Percentiles rank a stretch among this genome's conserved stretches.
These are phyloP conservation scores for Meyerozyma elateridarum DNA, from an alignment of 1,139 yeast species.

Conservation along the genomic window DNA sequence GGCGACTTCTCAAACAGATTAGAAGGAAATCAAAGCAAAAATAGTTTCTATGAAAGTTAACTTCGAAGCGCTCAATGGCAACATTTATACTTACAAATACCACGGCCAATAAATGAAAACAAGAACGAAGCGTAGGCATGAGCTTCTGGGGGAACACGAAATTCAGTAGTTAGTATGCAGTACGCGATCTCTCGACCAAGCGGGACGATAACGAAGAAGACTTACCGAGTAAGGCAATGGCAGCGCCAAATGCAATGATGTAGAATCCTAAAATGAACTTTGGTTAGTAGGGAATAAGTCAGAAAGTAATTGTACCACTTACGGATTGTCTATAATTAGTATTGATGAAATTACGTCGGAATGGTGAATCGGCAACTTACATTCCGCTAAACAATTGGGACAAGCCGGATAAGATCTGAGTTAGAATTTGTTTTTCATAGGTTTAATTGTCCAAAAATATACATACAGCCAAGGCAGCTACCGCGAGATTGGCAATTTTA, in stretches of 20 bases:
- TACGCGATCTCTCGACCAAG: not conserved
- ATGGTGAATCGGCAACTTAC: slow-evolving; percentile 28
- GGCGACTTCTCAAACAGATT: no score
- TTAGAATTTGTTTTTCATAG: slow-evolving; percentile 15
- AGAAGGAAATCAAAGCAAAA: slow-evolving; percentile 5
- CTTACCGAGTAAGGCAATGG: slow-evolving; percentile 51
- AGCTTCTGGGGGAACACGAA: slow-evolving; percentile 62
- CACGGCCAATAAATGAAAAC: slow-evolving; percentile 82
- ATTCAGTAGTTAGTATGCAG: slow-evolving; percentile 35
- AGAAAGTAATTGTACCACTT: slow-evolving; percentile 12
- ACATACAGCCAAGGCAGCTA: slow-evolving; percentile 58
- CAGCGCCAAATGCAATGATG: slow-evolving; percentile 51
- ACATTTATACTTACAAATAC: slow-evolving; percentile 47
- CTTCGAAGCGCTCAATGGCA: slow-evolving; percentile 2
- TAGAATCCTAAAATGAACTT: slow-evolving; percentile 54
- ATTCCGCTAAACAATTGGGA: slow-evolving; percentile 56
- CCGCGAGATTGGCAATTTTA: slow-evolving; percentile 58
- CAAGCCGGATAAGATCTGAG: slow-evolving; percentile 49
- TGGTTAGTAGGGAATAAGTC: slow-evolving; percentile 13
- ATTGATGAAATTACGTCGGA: slow-evolving; percentile 19
- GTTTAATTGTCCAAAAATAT: not conserved
- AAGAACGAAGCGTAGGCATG: slow-evolving; percentile 73
- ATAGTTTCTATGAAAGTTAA: no score
- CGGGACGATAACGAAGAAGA: slow-evolving; percentile 9
- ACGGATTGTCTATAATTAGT: slow-evolving; percentile 25